These are phyloP conservation scores for Phaeosphaeria sp. DNA, from an alignment of 2,329 filamentous ascomycete species.

Conservation along the genomic window DNA sequence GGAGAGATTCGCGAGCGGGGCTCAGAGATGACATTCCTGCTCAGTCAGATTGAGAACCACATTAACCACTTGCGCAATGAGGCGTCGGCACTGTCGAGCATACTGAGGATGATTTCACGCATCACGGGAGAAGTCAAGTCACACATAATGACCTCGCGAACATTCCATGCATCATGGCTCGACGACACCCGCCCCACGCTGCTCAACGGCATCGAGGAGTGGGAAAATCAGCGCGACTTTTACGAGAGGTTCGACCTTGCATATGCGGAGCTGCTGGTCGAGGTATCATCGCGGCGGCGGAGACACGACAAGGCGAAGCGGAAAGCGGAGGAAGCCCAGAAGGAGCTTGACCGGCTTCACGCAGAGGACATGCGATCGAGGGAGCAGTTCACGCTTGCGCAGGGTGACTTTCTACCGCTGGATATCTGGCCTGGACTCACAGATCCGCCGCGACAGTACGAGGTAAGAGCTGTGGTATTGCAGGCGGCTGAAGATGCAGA, in stretches of 20 bases:
- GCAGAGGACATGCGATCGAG: slow-evolving; percentile 74
- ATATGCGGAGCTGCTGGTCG: slow-evolving; percentile 84
- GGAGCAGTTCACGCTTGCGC: slow-evolving; percentile 79
- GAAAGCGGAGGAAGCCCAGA: slow-evolving; percentile 78
- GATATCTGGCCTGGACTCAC: slow-evolving; percentile 79
- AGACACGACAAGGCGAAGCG: slow-evolving; percentile 76
- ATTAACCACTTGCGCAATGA: slow-evolving; percentile 63
- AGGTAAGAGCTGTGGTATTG: slow-evolving; percentile 34
- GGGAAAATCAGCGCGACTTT: slow-evolving; percentile 78
- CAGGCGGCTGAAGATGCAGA: slow-evolving; percentile 23
- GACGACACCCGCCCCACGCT: slow-evolving; percentile 76
- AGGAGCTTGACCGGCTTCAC: slow-evolving; percentile 76
- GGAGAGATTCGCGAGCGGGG: slow-evolving; percentile 76
- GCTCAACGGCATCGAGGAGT: slow-evolving; percentile 70
- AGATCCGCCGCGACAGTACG: slow-evolving; percentile 44
- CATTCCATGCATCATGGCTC: slow-evolving; percentile 71
- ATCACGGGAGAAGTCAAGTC: slow-evolving; percentile 70
- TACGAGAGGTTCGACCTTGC: slow-evolving; percentile 87
- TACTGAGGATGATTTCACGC: slow-evolving; percentile 71
- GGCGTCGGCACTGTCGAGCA: slow-evolving; percentile 65
- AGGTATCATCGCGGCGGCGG: slow-evolving; percentile 76
- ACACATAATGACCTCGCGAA: slow-evolving; percentile 69
- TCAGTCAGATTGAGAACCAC: slow-evolving; percentile 68
- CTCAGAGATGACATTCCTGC: slow-evolving; percentile 76
- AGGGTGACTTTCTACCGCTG: slow-evolving; percentile 84